These are phyloP conservation scores for Trichoderma guizhouense DNA, from an alignment of 2,329 filamentous ascomycete species.

Conservation along the genomic window DNA sequence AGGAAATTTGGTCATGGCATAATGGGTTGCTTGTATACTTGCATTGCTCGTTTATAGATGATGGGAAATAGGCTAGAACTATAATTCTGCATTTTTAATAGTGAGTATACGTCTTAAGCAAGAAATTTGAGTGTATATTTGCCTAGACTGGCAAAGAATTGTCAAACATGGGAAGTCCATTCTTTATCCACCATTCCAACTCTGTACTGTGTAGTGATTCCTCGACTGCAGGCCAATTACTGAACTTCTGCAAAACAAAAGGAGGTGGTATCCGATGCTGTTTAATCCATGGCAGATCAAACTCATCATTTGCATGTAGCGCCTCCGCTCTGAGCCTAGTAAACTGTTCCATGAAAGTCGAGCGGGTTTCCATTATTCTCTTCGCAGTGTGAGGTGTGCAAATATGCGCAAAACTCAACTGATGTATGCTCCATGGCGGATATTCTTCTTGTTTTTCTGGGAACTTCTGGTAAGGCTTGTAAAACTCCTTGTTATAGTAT, in stretches of 20 bases:
- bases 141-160: neutral
- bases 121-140: neutral
- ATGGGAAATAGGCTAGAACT: neutral
- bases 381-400: neutral
- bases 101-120: neutral
- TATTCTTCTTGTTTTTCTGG: neutral
- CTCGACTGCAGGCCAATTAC: neutral
- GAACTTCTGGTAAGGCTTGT: neutral
- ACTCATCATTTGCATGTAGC: neutral
- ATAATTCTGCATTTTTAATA: neutral
- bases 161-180: neutral
- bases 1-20: neutral
- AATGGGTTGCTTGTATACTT: neutral
- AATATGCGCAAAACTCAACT: neutral
- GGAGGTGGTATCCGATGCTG: neutral
- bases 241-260: neutral
- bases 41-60: neutral
- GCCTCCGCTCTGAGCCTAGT: neutral
- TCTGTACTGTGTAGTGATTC: neutral
- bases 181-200: neutral
- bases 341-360: neutral
- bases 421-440: neutral
- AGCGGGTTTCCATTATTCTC: neutral
- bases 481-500: neutral
- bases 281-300: neutral